Base-by-base conservation (phyloP, 2,329 filamentous ascomycete genomes). In the Neophaeococcomyces mojaviensis region DNA sequence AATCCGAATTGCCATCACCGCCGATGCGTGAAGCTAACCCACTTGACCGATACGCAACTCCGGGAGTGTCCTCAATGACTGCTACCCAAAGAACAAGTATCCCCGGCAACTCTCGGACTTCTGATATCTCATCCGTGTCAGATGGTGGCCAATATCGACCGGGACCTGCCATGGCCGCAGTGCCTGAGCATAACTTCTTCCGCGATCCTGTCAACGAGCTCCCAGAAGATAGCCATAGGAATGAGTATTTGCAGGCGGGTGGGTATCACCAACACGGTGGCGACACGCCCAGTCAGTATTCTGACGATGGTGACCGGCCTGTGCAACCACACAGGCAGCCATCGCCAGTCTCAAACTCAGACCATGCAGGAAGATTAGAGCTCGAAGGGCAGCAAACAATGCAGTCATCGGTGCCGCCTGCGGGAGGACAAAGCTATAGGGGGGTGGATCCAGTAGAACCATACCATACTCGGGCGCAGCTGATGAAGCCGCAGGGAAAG, bases 1-100 rank as follows among this genome's bases (percentile, higher is more conserved):
- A 52, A 22, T 55, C 54, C 22, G 54, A 56, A 16, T 44, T 52
- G 5, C 41, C 39, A 34, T 55, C 52, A 7, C 49, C 52, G 30
- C 50, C 52, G 3, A 43, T 50, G 33, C 44, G 33, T 15, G 34
- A 38, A 28, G 9, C 40, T 10, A 33, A 44, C 40, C 46, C 46
- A 3, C 18, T 48, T 4, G 28, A 20, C 42, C 46, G 18, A 20
- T 44, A 44, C 24, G 33, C 41, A 36, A 28, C 13, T 7, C 41
- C 41, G 3, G 41, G 41, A 13, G 41, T 15, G 3, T n/a, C 10
- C 2, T 26, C 41, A 28, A 28, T 28, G 24, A 28, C 24, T 6
- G 24, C 24, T 10, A 28, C 24, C 24, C 30, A 36, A 2, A 16
- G 41, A 26, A 26, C 41, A 16, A 26, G 16, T n/a, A 4, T 37